Percentiles rank a stretch among this genome's conserved stretches.
Evolutionary conservation across 2,329 filamentous ascomycete genomes (phyloP).

Genomic region (Mycosphaerelloides madeirae): DNA sequence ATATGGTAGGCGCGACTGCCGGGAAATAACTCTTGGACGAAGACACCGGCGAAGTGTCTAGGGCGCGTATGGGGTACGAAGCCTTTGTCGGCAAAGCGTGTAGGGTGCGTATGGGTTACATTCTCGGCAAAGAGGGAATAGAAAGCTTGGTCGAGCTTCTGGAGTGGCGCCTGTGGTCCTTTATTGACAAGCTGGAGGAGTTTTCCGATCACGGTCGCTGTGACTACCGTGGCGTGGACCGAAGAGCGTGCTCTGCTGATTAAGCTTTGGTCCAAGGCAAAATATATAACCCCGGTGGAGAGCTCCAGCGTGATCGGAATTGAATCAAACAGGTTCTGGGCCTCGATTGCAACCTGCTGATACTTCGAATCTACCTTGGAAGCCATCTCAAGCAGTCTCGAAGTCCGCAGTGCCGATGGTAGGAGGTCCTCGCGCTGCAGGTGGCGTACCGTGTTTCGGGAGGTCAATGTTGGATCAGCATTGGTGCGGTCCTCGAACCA

Average conservation of each 20-base stretch:
- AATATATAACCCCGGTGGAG: conserved; percentile 28
- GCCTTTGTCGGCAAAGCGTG: neutral
- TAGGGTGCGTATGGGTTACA: neutral
- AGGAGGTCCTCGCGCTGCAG: conserved; percentile 56
- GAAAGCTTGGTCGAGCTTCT: neutral
- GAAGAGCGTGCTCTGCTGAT: too few relatives aligned
- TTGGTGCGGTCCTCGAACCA: conserved; percentile 91
- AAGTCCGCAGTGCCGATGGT: conserved; percentile 64
- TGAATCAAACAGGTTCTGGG: conserved; percentile 50
- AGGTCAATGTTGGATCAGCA: conserved; percentile 66
- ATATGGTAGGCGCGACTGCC: too few relatives aligned
- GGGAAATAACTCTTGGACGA: too few relatives aligned
- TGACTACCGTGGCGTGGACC: too few relatives aligned
- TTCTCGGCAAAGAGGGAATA: neutral
- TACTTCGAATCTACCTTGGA: conserved; percentile 46
- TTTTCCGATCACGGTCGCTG: neutral
- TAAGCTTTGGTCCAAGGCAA: neutral
- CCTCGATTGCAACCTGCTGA: conserved; percentile 47
- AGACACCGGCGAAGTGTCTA: too few relatives aligned
- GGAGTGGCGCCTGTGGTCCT: neutral
- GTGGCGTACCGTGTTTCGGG: conserved; percentile 74
- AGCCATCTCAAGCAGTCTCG: conserved; percentile 59
- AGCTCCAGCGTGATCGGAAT: conserved; percentile 44
- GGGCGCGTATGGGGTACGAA: too few relatives aligned
- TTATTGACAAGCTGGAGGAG: neutral